These are phyloP conservation scores for Chaetothyriales sp. DNA, from an alignment of 2,329 filamentous ascomycete species.

Conservation along the genomic window DNA sequence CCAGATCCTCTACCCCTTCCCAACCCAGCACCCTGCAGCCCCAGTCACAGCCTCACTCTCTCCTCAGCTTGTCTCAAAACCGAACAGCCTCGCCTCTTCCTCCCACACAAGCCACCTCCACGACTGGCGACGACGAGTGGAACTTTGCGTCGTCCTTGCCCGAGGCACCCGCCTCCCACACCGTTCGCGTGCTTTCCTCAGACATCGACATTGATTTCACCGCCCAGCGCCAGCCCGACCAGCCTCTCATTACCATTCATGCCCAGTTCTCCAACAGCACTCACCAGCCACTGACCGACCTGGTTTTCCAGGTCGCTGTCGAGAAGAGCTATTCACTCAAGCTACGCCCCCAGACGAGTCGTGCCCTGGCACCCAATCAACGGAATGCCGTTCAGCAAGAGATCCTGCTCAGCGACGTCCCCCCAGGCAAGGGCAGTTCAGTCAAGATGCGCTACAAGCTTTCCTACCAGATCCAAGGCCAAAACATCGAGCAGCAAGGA, in stretches of 20 bases:
- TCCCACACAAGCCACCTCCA: conserved; percentile 14
- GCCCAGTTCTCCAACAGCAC: conserved; percentile 78
- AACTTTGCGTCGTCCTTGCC: conserved; percentile 80
- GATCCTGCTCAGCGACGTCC: conserved; percentile 63
- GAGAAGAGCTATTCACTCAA: conserved; percentile 76
- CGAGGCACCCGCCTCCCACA: conserved; percentile 45
- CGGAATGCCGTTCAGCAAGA: conserved; percentile 69
- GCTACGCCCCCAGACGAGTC: conserved; percentile 73
- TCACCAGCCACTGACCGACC: conserved; percentile 54
- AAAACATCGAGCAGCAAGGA: conserved; percentile 62
- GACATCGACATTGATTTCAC: conserved; percentile 60
- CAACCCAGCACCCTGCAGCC: conserved; percentile 16
- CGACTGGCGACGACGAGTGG: conserved; percentile 75
- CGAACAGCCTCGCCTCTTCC: conserved; percentile 11
- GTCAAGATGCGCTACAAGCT: conserved; percentile 86
- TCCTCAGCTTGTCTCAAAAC: conserved; percentile 2
- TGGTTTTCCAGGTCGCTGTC: conserved; percentile 86
- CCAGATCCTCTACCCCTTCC: conserved; percentile 34
- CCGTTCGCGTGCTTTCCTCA: conserved; percentile 55
- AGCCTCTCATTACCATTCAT: conserved; percentile 50
- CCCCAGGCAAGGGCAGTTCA: conserved; percentile 57
- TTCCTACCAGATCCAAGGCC: conserved; percentile 56
- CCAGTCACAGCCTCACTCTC: conserved; percentile 13
- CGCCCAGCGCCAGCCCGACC: conserved; percentile 42
- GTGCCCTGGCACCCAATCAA: conserved; percentile 56